Percentiles rank a stretch among this genome's conserved stretches.
phyloP scores from a whole-genome alignment of 1,139 yeast genomes.

The Suhomyces taliae region DNA sequence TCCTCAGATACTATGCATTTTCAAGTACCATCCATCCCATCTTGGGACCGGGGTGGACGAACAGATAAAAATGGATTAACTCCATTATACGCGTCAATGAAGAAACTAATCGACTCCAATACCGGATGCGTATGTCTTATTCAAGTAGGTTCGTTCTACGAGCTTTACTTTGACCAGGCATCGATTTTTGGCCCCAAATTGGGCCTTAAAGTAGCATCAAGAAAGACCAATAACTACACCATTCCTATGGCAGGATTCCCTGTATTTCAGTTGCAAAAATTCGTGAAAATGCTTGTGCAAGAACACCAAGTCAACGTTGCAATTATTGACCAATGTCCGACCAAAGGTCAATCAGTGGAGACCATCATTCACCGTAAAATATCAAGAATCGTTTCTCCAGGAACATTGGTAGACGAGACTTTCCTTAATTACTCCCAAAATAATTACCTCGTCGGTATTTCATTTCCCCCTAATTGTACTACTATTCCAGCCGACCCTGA shows the following conservation, averaged over 20 bases:
- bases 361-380: constrained; percentile 63
- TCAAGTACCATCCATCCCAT: constrained; percentile 4
- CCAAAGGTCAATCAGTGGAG: constrained; percentile 21
- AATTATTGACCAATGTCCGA: constrained; percentile 66
- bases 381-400: constrained; percentile 84
- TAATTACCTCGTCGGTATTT: constrained; percentile 67
- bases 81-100: constrained; percentile 39
- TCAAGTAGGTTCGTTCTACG: constrained; percentile 90
- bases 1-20: too few species aligned
- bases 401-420: constrained; percentile 86
- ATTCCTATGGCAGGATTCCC: constrained; percentile 96
- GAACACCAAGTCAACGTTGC: constrained; percentile 73
- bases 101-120: constrained; percentile 41
- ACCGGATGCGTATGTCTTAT: constrained; percentile 77
- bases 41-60: constrained; percentile 47
- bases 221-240: constrained; percentile 43
- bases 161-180: constrained; percentile 87
- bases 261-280: constrained; percentile 63
- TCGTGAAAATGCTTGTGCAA: constrained; percentile 69
- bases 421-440: constrained; percentile 72
- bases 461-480: constrained; percentile 52
- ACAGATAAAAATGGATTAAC: constrained; percentile 31
- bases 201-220: constrained; percentile 52
- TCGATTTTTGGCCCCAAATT: constrained; percentile 66
- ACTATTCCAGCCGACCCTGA: constrained; percentile 46